Evolutionary conservation across 805 yeast genomes (phyloP), one percentile per base, ranked within the genome.

Genomic region (Zygosaccharomyces gambellarensis): DNA sequence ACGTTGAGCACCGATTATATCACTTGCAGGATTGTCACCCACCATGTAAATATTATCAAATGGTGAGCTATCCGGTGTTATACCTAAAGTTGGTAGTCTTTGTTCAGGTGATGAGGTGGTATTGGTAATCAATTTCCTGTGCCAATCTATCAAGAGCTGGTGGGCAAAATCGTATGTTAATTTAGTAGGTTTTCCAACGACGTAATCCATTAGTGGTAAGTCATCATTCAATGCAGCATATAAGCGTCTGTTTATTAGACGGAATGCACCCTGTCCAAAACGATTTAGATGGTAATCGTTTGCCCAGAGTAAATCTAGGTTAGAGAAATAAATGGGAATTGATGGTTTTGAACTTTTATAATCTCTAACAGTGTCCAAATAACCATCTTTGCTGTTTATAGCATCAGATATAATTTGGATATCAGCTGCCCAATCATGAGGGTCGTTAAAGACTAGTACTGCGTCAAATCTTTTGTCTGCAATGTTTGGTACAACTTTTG

Each of bases 21-120:
- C 99, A 45, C 90, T 80, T 27, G 84, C 94, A 3, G 97, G 98
- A 66, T 94, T 94, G 69, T 94, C 99, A 27, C 99, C 99, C 31
- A 94, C 88, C 99, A 94, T 94, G 69, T 76, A 90, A 1, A 94
- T 85, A n/a, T 76, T 68, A 32, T 73, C 70, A 58, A 85, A 74
- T n/a, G 79, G 81, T 0, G 76, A 58, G 2, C 52, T 17, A 4
- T 46, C 48, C 5, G 77, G 77, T 2, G 74, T 55, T n/a, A 56
- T 58, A 27, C 79, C 76, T 47, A 82, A 65, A 19, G 59, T 62
- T 0, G 86, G 86, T 14, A 72, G 57, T 17, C 63, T 54, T 47
- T 72, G 73, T 3, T 28, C 48, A 41, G 36, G 36, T 22, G 54
- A 47, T 8, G 41, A 45, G 5, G 48, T 40, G n/a, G 48, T 42